Percentiles rank a stretch among this genome's conserved stretches.
These are phyloP conservation scores for Leucosporidium creatinivorum DNA, from an alignment of 768 basidiomycete species.

Conservation along the genomic window DNA sequence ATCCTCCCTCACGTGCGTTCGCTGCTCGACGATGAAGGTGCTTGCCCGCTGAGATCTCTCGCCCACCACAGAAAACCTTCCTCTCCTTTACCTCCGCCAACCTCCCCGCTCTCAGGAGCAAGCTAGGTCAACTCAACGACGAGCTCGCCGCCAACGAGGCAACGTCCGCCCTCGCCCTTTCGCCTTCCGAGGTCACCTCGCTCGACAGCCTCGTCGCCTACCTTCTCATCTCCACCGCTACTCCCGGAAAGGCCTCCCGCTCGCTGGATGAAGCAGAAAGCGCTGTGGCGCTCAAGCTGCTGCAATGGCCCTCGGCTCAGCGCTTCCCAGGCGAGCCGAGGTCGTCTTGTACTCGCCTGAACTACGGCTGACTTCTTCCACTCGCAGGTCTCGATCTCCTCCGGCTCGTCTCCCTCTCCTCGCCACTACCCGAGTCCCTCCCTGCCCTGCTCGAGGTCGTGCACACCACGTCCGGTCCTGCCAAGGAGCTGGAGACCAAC, in stretches of 20 bases:
- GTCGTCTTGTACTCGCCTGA: not conserved
- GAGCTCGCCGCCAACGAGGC: slow-evolving; percentile 54
- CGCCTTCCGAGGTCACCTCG: slow-evolving; percentile 37
- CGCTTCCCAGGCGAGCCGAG: slow-evolving; percentile 1
- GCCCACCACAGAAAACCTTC: slow-evolving; percentile 34
- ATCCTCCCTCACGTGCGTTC: slow-evolving; percentile 22
- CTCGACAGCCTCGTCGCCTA: slow-evolving; percentile 27
- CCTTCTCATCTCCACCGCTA: slow-evolving; percentile 16
- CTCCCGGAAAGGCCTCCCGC: slow-evolving; percentile 32
- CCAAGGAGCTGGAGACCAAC: slow-evolving; percentile 75
- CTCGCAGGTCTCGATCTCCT: slow-evolving; percentile 71
- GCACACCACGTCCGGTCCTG: not conserved
- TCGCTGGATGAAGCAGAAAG: slow-evolving; percentile 14
- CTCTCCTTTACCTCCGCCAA: slow-evolving; percentile 80
- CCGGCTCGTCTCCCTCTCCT: slow-evolving; percentile 63
- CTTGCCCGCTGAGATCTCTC: too few species aligned
- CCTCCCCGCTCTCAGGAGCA: slow-evolving; percentile 68
- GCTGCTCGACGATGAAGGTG: not conserved
- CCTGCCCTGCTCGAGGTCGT: slow-evolving; percentile 49
- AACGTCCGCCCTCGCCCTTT: slow-evolving; percentile 21
- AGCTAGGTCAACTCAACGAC: slow-evolving; percentile 55
- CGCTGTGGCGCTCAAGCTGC: slow-evolving; percentile 22
- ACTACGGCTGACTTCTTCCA: not conserved
- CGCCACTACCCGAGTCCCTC: slow-evolving; percentile 48
- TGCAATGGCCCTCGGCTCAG: slow-evolving; percentile 21